Evolutionary conservation across 2,329 filamentous ascomycete species (phyloP).

Genomic region (Monosporascus sp.): DNA sequence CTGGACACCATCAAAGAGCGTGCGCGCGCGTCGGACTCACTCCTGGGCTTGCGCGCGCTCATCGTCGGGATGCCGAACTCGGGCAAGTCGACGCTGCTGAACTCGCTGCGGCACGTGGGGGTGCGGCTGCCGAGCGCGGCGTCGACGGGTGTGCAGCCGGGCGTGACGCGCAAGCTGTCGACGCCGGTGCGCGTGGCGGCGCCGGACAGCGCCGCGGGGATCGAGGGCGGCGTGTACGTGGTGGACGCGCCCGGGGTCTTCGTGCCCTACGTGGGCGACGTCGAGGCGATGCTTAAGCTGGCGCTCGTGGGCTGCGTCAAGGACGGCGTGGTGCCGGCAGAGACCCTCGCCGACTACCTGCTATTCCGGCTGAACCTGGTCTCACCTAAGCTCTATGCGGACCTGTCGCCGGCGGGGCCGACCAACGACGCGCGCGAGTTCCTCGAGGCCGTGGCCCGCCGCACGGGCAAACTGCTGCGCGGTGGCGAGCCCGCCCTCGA

Average conservation of each 20-base stretch:
- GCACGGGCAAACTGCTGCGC: constrained; percentile 69
- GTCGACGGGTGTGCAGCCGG: constrained; percentile 78
- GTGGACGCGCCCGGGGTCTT: constrained; percentile 95
- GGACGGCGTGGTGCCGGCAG: constrained; percentile 72
- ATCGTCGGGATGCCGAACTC: constrained; percentile 98
- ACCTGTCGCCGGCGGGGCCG: constrained; percentile 49
- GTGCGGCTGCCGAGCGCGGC: constrained; percentile 62
- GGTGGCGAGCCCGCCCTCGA: constrained; percentile 67
- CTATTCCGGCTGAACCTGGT: constrained; percentile 75
- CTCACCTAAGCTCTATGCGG: constrained; percentile 56
- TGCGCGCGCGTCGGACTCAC: constrained; percentile 44
- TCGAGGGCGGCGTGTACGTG: constrained; percentile 67
- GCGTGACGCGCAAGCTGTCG: constrained; percentile 80
- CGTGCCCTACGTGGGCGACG: constrained; percentile 80
- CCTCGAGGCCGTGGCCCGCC: constrained; percentile 63
- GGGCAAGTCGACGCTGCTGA: constrained; percentile 92
- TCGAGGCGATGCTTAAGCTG: constrained; percentile 91
- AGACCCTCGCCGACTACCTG: constrained; percentile 83
- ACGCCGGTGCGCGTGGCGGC: constrained; percentile 71
- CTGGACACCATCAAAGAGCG: constrained; percentile 45
- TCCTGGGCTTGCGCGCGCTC: constrained; percentile 81
- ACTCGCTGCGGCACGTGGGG: constrained; percentile 69
- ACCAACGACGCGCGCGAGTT: constrained; percentile 81
- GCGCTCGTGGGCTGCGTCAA: constrained; percentile 87
- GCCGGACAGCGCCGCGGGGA: constrained; percentile 20